phyloP scores from a whole-genome alignment of 2,329 filamentous ascomycete species.

The Lecanicillium sp. region DNA sequence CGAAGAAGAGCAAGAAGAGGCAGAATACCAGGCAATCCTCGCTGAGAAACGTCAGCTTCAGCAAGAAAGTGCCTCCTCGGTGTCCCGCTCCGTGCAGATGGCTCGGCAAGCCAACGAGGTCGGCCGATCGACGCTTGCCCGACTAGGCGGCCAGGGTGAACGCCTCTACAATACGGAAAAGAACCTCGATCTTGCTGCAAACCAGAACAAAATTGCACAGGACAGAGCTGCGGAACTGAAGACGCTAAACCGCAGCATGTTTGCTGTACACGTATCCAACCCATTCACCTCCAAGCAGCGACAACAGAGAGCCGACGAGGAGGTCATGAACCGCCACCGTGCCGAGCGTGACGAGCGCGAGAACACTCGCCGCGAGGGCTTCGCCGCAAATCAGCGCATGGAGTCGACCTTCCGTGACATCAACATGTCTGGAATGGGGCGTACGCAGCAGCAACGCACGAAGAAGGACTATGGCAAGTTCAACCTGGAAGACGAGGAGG shows the following conservation, averaged over 20 bases:
- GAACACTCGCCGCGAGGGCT: slow-evolving; percentile 46
- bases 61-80: slow-evolving; percentile 53
- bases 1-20: slow-evolving; percentile 67
- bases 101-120: slow-evolving; percentile 41
- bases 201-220: slow-evolving; percentile 67
- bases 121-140: slow-evolving; percentile 62
- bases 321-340: slow-evolving; percentile 62
- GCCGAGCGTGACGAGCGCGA: slow-evolving; percentile 59
- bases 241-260: slow-evolving; percentile 84
- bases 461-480: slow-evolving; percentile 53
- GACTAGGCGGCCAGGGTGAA: slow-evolving; percentile 72
- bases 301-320: slow-evolving; percentile 56
- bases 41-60: slow-evolving; percentile 58
- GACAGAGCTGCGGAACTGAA: slow-evolving; percentile 79
- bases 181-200: slow-evolving; percentile 73
- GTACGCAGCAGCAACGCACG: slow-evolving; percentile 21
- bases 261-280: slow-evolving; percentile 71
- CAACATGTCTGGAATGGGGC: slow-evolving; percentile 15
- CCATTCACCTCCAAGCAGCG: slow-evolving; percentile 67
- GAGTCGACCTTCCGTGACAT: slow-evolving; percentile 41
- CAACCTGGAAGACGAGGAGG: slow-evolving; percentile 66
- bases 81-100: slow-evolving; percentile 32
- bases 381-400: slow-evolving; percentile 44
- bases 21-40: slow-evolving; percentile 59
- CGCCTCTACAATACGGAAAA: slow-evolving; percentile 74